These are phyloP conservation scores for Globisporangium spiculum DNA, from an alignment of 352 stramenopile genomes.

Conservation along the genomic window DNA sequence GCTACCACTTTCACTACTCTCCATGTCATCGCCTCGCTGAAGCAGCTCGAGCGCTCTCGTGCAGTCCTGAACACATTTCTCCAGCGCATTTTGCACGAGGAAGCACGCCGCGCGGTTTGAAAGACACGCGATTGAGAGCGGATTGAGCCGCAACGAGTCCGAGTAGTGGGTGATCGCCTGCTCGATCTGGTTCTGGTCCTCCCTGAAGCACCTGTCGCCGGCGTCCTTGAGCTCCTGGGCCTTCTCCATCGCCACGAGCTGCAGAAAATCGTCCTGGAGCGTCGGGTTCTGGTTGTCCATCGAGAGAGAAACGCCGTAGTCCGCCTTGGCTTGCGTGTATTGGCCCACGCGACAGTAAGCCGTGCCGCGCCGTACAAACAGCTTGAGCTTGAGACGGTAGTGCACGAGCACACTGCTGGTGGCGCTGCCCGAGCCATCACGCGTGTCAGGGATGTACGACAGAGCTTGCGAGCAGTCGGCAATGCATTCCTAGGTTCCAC, in stretches of 20 bases:
- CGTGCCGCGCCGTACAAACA: slow-evolving; percentile 69
- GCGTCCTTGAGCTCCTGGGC: slow-evolving; percentile 46
- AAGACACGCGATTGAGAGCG: slow-evolving; percentile 62
- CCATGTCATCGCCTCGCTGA: slow-evolving; percentile 30
- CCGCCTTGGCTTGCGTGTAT: slow-evolving; percentile 63
- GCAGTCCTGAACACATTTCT: slow-evolving; percentile 63
- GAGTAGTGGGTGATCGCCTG: slow-evolving; percentile 53
- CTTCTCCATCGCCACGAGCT: slow-evolving; percentile 58
- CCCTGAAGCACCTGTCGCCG: slow-evolving; percentile 46
- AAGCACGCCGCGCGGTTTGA: slow-evolving; percentile 77
- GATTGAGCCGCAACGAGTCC: slow-evolving; percentile 52
- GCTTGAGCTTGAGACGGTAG: slow-evolving; percentile 69
- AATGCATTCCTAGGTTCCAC: slow-evolving; percentile 41
- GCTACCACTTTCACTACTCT: background rate
- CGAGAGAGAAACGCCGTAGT: slow-evolving; percentile 75
- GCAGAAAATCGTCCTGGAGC: slow-evolving; percentile 63
- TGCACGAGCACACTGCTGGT: slow-evolving; percentile 31
- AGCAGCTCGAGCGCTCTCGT: slow-evolving; percentile 50
- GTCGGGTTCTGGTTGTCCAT: slow-evolving; percentile 73
- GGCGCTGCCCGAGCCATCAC: slow-evolving; percentile 7
- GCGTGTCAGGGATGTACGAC: slow-evolving; percentile 62
- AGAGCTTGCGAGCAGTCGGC: slow-evolving; percentile 67
- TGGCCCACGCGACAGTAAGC: slow-evolving; percentile 61
- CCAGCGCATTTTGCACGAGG: slow-evolving; percentile 42
- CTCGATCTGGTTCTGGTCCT: slow-evolving; percentile 32